Evolutionary conservation across 2,329 filamentous ascomycete species (phyloP), one percentile per base, ranked within the genome.

Genomic region (Fonsecaea monophora): DNA sequence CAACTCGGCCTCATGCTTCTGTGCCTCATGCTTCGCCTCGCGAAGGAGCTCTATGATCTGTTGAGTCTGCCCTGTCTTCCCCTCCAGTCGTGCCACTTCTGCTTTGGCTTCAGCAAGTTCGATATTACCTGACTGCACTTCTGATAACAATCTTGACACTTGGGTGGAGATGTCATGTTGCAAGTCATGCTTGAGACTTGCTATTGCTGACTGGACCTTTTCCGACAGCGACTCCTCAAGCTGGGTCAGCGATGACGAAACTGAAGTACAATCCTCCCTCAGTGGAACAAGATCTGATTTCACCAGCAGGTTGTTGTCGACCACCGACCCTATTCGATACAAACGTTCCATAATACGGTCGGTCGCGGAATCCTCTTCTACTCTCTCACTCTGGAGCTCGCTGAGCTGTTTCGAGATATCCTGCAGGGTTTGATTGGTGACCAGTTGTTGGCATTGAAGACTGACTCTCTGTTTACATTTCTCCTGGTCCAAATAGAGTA

Each of bases 401-500:
- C 25, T 7, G 4, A 70, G 53, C 10, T 53, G 35, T 12, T 54
- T 38, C 25, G 45, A 62, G 12, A 64, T 18, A 8, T 57, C 55
- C 42, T 58, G 15, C 8, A 67, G 45, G 9, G 34, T 32, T 32
- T 61, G 13, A 30, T 45, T 40, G 34, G 62, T 56, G 30, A n/a
- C 13, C 13, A 64, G 32, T 12, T 56, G 53, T 32, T 66, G 25
- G 10, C 37, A 10, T 13, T 60, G 18, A 7, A 48, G 48, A 37
- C 53, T 48, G 25, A 35, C 6, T 34, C 57, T 63, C 18, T 68
- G 62, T 32, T 50, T 65, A 30, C 56, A 50, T 56, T 45, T 65
- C 34, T 68, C 62, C 13, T 60, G 62, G n/a, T 66, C 62, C 30
- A 70, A 25, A 25, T 60, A 50, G 8, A 62, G 35, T 38, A 71